A percentile compares a stretch with the other conserved stretches of the same genome.
phyloP scores from a whole-genome alignment of 768 basidiomycete species.

The Mycena leptocephala region DNA sequence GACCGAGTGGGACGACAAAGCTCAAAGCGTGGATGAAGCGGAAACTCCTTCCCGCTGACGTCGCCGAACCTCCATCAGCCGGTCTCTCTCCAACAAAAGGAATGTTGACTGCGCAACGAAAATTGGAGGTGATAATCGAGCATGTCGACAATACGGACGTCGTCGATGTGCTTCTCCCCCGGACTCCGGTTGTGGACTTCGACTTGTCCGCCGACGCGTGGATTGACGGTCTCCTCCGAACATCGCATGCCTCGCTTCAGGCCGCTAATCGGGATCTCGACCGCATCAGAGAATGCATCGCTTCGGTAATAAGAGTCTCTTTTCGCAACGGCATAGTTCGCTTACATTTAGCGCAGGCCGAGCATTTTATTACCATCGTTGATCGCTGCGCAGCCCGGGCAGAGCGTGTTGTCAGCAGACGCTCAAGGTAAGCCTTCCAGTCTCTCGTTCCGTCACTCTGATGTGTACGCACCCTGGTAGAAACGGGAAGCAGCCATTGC shows the following conservation, averaged over 20 bases:
- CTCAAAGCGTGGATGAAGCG: conserved; percentile 78
- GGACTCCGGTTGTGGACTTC: conserved; percentile 6
- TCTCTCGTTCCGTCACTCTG: background rate
- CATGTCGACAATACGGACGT: background rate
- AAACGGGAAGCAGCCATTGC: conserved; percentile 66
- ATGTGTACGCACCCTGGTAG: conserved; percentile 52
- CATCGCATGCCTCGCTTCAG: conserved; percentile 65
- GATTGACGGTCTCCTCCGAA: conserved; percentile 60
- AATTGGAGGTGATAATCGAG: conserved; percentile 50
- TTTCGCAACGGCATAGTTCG: background rate
- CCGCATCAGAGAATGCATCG: conserved; percentile 68
- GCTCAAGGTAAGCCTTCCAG: conserved; percentile 61
- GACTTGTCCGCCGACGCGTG: conserved; percentile 50
- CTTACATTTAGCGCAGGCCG: conserved; percentile 58
- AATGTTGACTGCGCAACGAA: conserved; percentile 39
- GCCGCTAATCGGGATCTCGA: conserved; percentile 72
- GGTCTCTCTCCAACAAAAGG: background rate
- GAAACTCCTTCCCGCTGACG: conserved; percentile 59
- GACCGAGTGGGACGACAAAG: conserved; percentile 59
- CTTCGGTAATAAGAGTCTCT: conserved; percentile 59
- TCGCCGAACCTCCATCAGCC: background rate
- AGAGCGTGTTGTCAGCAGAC: conserved; percentile 70
- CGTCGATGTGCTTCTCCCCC: background rate
- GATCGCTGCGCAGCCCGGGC: conserved; percentile 71
- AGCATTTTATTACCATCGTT: conserved; percentile 69